phyloP scores from a whole-genome alignment of 257 asterid species.

The Ilex asprella region DNA sequence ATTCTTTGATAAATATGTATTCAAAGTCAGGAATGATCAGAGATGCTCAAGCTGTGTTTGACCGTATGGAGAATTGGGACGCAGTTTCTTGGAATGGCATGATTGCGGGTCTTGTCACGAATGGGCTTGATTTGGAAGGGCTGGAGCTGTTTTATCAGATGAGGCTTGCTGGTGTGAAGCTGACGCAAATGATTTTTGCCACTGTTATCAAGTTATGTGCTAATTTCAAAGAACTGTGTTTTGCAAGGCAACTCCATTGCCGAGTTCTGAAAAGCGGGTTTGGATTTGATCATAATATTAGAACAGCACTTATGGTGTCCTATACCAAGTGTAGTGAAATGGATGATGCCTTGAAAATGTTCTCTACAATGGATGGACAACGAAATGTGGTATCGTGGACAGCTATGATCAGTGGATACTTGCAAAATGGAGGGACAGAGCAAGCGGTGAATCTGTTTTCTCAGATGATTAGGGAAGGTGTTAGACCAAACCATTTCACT shows the following conservation, averaged over 20 bases:
- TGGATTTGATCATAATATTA: slow-evolving; percentile 38
- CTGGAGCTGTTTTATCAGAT: slow-evolving; percentile 50
- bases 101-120: slow-evolving; percentile 70
- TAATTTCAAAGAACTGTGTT: slow-evolving; percentile 46
- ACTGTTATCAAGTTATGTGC: slow-evolving; percentile 64
- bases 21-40: slow-evolving; percentile 64
- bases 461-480: slow-evolving; percentile 57
- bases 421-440: slow-evolving; percentile 46
- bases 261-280: slow-evolving; percentile 51
- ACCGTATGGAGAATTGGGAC: slow-evolving; percentile 37
- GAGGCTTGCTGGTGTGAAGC: slow-evolving; percentile 56
- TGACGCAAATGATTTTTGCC: slow-evolving; percentile 45
- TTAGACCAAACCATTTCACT: slow-evolving; percentile 70
- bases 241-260: slow-evolving; percentile 68
- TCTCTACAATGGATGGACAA: slow-evolving; percentile 28
- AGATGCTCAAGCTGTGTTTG: slow-evolving; percentile 59
- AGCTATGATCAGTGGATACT: slow-evolving; percentile 69
- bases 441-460: slow-evolving; percentile 56
- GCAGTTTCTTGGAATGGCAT: slow-evolving; percentile 88
- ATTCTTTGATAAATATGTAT: slow-evolving; percentile 73
- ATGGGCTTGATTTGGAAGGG: slow-evolving; percentile 62
- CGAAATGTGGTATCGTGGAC: slow-evolving; percentile 90
- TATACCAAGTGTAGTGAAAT: slow-evolving; percentile 60
- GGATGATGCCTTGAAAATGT: slow-evolving; percentile 66
- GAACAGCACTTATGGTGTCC: slow-evolving; percentile 66